Percentiles rank a stretch among this genome's conserved stretches.
Conservation (phyloP, 2,329 filamentous ascomycete genomes). For the Boeremia lycopersici region DNA sequence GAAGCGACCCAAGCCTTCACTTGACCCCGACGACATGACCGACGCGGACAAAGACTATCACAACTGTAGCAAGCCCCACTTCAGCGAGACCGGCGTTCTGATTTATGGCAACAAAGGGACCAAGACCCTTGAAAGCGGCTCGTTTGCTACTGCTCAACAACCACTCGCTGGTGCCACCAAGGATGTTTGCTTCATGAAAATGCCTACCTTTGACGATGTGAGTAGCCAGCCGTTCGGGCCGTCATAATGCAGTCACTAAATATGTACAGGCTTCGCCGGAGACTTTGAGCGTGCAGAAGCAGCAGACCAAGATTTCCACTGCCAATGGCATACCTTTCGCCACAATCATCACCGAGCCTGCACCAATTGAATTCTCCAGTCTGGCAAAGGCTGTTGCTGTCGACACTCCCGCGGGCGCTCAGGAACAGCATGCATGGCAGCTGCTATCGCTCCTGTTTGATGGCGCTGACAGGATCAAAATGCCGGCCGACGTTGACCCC, state of each 20-base stretch:
- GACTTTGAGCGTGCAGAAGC: slow-evolving; percentile 62
- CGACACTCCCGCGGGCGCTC: slow-evolving; percentile 48
- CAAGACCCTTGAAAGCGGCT: slow-evolving; percentile 52
- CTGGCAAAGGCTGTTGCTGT: slow-evolving; percentile 53
- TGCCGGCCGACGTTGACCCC: slow-evolving; percentile 48
- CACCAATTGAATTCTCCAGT: slow-evolving; percentile 59
- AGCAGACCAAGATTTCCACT: slow-evolving; percentile 53
- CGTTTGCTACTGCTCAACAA: slow-evolving; percentile 61
- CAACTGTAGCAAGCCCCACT: slow-evolving; percentile 76
- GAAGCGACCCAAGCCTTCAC: slow-evolving; percentile 73
- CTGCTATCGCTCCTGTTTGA: slow-evolving; percentile 89
- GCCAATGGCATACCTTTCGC: slow-evolving; percentile 66
- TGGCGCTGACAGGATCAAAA: slow-evolving; percentile 44
- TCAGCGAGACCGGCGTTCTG: slow-evolving; percentile 76
- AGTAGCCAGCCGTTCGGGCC: slow-evolving; percentile 20
- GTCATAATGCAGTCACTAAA: slow-evolving; percentile 24
- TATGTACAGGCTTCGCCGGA: slow-evolving; percentile 59
- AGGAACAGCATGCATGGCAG: slow-evolving; percentile 83
- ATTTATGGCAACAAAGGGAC: slow-evolving; percentile 63
- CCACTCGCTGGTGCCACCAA: slow-evolving; percentile 67
- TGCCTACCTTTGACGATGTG: slow-evolving; percentile 57
- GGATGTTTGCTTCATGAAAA: slow-evolving; percentile 69
- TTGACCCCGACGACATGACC: slow-evolving; percentile 67
- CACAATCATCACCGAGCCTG: slow-evolving; percentile 53
- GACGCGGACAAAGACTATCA: slow-evolving; percentile 71